These are phyloP conservation scores for Pythium scleroteichum DNA, from an alignment of 352 stramenopile species.

Conservation along the genomic window DNA sequence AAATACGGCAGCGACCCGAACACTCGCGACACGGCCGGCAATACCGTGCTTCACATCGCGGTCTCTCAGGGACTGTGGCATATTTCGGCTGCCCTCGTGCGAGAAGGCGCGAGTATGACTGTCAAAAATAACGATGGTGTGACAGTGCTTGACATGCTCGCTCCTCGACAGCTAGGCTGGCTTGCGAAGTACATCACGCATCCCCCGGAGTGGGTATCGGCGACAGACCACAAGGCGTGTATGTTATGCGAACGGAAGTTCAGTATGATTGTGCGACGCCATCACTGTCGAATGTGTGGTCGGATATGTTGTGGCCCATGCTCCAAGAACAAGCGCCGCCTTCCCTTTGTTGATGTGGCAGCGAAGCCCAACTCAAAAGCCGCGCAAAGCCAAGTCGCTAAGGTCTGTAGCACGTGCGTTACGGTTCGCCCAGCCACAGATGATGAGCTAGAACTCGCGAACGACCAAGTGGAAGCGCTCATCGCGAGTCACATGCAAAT, in stretches of 20 bases:
- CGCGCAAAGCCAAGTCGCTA: conserved; percentile 47
- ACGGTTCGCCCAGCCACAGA: conserved; percentile 51
- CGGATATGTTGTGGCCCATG: conserved; percentile 81
- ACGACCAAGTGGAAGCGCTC: conserved; percentile 34
- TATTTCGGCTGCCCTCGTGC: conserved; percentile 64
- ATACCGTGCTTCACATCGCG: conserved; percentile 80
- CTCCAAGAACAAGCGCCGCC: conserved; percentile 72
- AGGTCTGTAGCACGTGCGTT: conserved; percentile 77
- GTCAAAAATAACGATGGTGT: conserved; percentile 74
- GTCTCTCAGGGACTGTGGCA: conserved; percentile 79
- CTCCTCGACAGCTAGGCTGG: conserved; percentile 67
- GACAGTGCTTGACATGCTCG: conserved; percentile 76
- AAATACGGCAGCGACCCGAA: conserved; percentile 81
- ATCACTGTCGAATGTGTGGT: conserved; percentile 83
- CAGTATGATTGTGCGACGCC: conserved; percentile 62
- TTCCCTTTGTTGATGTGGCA: conserved; percentile 54
- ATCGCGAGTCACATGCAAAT: conserved; percentile 27
- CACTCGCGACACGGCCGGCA: conserved; percentile 63
- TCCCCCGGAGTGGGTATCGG: conserved; percentile 73
- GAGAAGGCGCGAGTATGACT: conserved; percentile 64
- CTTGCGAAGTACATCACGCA: conserved; percentile 77
- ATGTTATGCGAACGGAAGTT: conserved; percentile 79
- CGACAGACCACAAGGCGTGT: conserved; percentile 60
- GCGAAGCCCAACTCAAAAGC: conserved; percentile 41
- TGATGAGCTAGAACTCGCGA: conserved; percentile 38